Percentiles rank a stretch among this genome's conserved stretches.
These are phyloP conservation scores for Macrotyloma uniflorum DNA, from an alignment of 306 rosid genomes.

Conservation along the genomic window DNA sequence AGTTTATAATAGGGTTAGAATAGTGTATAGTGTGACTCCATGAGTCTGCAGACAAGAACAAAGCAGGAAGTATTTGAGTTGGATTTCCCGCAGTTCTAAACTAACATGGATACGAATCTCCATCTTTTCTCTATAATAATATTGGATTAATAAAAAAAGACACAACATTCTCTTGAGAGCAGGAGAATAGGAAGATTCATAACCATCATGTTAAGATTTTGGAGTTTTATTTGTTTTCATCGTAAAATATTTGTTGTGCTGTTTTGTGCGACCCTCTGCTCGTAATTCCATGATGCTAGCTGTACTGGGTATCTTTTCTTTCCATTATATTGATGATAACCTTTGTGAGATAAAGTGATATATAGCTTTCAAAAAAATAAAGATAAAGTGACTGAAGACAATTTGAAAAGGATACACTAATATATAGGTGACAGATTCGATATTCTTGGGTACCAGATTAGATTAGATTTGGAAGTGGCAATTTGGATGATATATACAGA, in stretches of 20 bases:
- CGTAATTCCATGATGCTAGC: not conserved
- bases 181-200: not conserved
- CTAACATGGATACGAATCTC: not conserved
- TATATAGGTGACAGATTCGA: not conserved
- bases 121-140: not conserved
- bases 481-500: not conserved
- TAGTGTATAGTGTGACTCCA: not conserved
- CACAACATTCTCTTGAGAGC: not conserved
- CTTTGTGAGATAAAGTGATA: not conserved
- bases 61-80: not conserved
- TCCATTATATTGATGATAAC: not conserved
- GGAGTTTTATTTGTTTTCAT: not conserved
- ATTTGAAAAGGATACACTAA: not conserved
- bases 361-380: too few species aligned
- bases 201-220: not conserved
- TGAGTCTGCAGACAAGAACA: too few species aligned
- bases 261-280: not conserved
- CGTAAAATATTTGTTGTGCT: not conserved
- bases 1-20: not conserved
- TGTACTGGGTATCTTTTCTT: not conserved
- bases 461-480: too few species aligned
- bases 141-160: not conserved
- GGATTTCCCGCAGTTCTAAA: not conserved
- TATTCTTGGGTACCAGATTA: not conserved
- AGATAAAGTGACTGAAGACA: not conserved